phyloP scores from a whole-genome alignment of 805 yeast species.

The Nakazawaea wickerhamii region DNA sequence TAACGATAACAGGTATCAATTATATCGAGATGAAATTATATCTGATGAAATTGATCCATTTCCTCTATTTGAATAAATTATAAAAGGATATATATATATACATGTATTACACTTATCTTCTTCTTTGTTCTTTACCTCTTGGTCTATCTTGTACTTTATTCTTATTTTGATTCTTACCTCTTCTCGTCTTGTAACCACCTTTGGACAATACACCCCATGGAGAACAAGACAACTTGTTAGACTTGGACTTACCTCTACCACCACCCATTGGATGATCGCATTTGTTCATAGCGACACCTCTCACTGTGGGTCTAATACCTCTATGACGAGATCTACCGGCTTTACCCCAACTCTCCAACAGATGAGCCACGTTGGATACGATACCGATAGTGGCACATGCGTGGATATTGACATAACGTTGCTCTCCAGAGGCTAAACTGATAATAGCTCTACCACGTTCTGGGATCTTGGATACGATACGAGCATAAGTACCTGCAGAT shows the following conservation, averaged over 20 bases:
- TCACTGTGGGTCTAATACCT: conserved; percentile 91
- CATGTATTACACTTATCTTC: conserved; percentile 10
- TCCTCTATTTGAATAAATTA: neutral
- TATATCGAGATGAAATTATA: conserved; percentile 3
- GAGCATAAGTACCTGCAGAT: conserved; percentile 92
- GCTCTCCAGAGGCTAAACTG: conserved; percentile 87
- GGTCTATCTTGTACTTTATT: conserved; percentile 90
- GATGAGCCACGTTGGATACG: conserved; percentile 90
- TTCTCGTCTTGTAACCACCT: conserved; percentile 91
- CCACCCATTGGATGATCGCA: conserved; percentile 99
- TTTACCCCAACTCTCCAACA: conserved; percentile 84
- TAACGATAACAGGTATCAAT: neutral
- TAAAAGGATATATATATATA: neutral
- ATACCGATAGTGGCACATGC: conserved; percentile 93
- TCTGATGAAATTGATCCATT: conserved; percentile 12
- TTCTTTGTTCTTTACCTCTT: conserved; percentile 48
- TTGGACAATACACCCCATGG: conserved; percentile 95
- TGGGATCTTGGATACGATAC: conserved; percentile 74
- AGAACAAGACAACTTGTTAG: conserved; percentile 88
- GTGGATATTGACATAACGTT: conserved; percentile 77
- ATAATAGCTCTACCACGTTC: conserved; percentile 69
- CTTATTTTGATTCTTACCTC: conserved; percentile 79
- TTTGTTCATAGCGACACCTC: conserved; percentile 98
- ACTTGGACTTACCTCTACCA: conserved; percentile 99
- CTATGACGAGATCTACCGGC: conserved; percentile 92